A percentile compares a stretch with the other conserved stretches of the same genome.
Evolutionary conservation across 2,329 filamentous ascomycete species (phyloP).

Genomic region (Xylaria sp.): DNA sequence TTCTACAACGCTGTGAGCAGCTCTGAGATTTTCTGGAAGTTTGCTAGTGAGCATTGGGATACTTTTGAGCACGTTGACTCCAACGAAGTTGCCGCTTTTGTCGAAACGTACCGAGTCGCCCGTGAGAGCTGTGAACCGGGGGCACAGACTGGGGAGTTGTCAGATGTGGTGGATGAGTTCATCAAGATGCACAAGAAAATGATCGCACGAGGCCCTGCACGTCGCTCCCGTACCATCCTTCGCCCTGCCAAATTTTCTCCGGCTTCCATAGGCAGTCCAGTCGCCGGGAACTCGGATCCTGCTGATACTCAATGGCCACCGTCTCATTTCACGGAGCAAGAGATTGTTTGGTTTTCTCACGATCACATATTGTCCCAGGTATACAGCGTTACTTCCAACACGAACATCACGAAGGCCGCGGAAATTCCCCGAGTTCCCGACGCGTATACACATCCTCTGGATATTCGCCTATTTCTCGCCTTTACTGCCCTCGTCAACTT

Average conservation of each 20-base stretch:
- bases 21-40: slow-evolving; percentile 12
- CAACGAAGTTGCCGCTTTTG: slow-evolving; percentile 11
- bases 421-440: slow-evolving; percentile 16
- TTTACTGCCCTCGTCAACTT: slow-evolving; percentile 13
- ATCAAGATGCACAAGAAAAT: slow-evolving; percentile 7
- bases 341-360: slow-evolving; percentile 18
- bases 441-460: slow-evolving; percentile 20
- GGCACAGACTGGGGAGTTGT: not conserved
- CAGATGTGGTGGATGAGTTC: slow-evolving; percentile 8
- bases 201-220: not conserved
- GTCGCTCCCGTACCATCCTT: not conserved
- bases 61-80: not conserved
- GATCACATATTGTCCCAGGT: slow-evolving; percentile 20
- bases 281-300: not conserved
- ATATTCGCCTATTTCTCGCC: slow-evolving; percentile 21
- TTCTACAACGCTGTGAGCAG: slow-evolving; percentile 8
- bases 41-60: slow-evolving; percentile 26
- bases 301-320: slow-evolving; percentile 11
- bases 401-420: not conserved
- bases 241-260: not conserved
- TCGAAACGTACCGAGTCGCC: not conserved
- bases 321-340: slow-evolving; percentile 15
- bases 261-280: too few relatives aligned
- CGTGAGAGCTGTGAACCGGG: slow-evolving; percentile 11
- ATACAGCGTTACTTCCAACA: slow-evolving; percentile 8